phyloP scores from a whole-genome alignment of 2,329 filamentous ascomycete species.

The Exophiala alcalophila region DNA sequence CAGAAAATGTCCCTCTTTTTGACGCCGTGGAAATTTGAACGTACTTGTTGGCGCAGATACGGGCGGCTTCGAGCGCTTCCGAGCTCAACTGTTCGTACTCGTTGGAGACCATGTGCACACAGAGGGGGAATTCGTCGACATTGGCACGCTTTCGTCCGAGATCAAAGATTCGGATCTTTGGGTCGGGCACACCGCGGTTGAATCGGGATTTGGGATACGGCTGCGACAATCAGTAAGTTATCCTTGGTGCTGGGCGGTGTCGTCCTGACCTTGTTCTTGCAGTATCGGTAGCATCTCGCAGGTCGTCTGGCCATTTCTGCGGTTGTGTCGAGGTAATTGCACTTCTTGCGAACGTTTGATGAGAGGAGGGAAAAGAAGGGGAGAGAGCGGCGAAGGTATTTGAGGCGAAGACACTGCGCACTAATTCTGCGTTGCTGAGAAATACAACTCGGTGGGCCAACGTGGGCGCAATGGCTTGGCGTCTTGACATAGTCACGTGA shows the following conservation, averaged over 20 bases:
- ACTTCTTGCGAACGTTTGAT: slow-evolving; percentile 49
- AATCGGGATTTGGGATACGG: slow-evolving; percentile 99
- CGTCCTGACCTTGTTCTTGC: slow-evolving; percentile 99
- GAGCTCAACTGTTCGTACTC: slow-evolving; percentile 99
- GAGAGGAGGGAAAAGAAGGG: slow-evolving; percentile 22
- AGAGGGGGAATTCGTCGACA: slow-evolving; percentile 99
- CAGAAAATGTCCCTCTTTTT: slow-evolving; percentile 8
- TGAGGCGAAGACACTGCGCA: no score
- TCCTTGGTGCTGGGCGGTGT: not conserved
- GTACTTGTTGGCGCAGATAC: slow-evolving; percentile 99
- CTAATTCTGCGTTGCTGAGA: no score
- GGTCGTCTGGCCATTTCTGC: slow-evolving; percentile 99
- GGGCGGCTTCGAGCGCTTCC: slow-evolving; percentile 98
- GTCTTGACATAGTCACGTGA: no score
- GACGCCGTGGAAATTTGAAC: slow-evolving; percentile 27
- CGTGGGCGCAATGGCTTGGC: no score
- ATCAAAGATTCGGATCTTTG: slow-evolving; percentile 94
- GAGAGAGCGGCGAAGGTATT: slow-evolving; percentile 11
- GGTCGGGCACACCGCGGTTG: slow-evolving; percentile 94
- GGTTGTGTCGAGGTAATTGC: slow-evolving; percentile 47
- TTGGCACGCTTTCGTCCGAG: slow-evolving; percentile 96
- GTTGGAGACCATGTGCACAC: slow-evolving; percentile 99
- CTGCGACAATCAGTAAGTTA: slow-evolving; percentile 42
- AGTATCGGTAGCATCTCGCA: slow-evolving; percentile 99
- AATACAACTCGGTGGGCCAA: no score